A percentile compares a stretch with the other conserved stretches of the same genome.
Conservation (phyloP, 2,329 filamentous ascomycete species). For the Chrysoporthe deuterocubensis region DNA sequence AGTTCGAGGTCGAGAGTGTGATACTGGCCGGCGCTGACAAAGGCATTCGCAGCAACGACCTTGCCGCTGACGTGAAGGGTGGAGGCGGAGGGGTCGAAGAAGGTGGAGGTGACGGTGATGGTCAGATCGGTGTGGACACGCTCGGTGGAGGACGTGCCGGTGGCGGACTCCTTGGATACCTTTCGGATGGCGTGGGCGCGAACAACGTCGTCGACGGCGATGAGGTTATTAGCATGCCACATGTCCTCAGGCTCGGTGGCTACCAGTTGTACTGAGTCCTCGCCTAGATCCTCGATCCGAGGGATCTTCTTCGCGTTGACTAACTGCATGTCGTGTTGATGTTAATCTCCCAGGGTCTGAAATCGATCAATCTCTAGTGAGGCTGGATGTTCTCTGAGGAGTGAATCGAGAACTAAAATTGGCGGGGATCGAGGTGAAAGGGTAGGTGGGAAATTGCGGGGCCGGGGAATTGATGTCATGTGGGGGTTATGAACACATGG, state of each 20-base stretch:
- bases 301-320: slow-evolving; percentile 43
- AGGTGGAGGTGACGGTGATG: slow-evolving; percentile 59
- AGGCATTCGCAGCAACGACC: slow-evolving; percentile 56
- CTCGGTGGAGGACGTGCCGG: slow-evolving; percentile 52
- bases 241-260: slow-evolving; percentile 50
- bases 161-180: slow-evolving; percentile 51
- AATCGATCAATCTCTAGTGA: background rate
- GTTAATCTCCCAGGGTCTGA: background rate
- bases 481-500: too few species aligned
- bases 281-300: slow-evolving; percentile 43
- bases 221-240: slow-evolving; percentile 67
- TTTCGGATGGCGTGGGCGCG: slow-evolving; percentile 61
- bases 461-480: too few species aligned
- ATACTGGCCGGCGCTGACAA: slow-evolving; percentile 58
- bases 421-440: too few species aligned
- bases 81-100: slow-evolving; percentile 61
- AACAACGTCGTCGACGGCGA: slow-evolving; percentile 56
- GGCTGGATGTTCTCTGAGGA: background rate
- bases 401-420: too few species aligned
- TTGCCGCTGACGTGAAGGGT: slow-evolving; percentile 60
- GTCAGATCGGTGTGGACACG: slow-evolving; percentile 63
- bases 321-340: slow-evolving; percentile 41
- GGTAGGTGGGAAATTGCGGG: too few species aligned
- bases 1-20: slow-evolving; percentile 80
- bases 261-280: slow-evolving; percentile 45